phyloP scores from a whole-genome alignment of 1,139 yeast genomes.

The Suhomyces wounanorum region DNA sequence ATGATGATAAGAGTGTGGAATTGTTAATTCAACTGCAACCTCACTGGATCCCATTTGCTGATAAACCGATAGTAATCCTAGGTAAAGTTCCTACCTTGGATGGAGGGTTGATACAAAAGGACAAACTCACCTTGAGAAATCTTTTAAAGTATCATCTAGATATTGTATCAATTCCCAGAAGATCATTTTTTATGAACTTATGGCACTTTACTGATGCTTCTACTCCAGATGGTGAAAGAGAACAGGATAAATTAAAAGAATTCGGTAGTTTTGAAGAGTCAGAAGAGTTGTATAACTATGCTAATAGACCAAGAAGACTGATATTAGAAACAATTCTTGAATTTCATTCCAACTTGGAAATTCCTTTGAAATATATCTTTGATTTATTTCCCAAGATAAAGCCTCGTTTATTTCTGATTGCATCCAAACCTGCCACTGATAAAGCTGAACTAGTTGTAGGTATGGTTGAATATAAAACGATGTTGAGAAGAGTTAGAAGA shows the following conservation, averaged over 20 bases:
- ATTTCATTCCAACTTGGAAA: constrained; percentile 63
- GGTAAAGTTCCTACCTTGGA: constrained; percentile 37
- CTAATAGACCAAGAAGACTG: constrained; percentile 88
- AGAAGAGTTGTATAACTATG: constrained; percentile 84
- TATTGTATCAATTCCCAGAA: constrained; percentile 76
- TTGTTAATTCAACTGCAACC: constrained; percentile 66
- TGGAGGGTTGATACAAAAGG: constrained; percentile 60
- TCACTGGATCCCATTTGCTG: constrained; percentile 70
- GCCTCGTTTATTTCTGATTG: constrained; percentile 83
- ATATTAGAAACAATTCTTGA: constrained; percentile 81
- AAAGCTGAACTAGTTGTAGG: constrained; percentile 71
- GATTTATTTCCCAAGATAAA: constrained; percentile 78
- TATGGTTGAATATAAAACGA: constrained; percentile 83
- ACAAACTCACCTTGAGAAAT: constrained; percentile 60
- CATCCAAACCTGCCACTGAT: constrained; percentile 53
- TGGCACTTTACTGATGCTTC: constrained; percentile 73
- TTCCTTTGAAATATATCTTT: constrained; percentile 73
- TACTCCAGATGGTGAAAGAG: constrained; percentile 52
- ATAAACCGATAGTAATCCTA: constrained; percentile 44
- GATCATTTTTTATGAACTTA: constrained; percentile 69
- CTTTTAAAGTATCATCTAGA: constrained; percentile 82
- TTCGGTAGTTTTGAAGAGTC: constrained; percentile 71
- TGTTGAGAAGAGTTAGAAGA: constrained; percentile 68
- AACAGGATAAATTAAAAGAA: constrained; percentile 72
- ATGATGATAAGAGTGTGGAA: constrained; percentile 65